Conservation (phyloP, 2,329 filamentous ascomycete species). For the Aureobasidium zeae region DNA sequence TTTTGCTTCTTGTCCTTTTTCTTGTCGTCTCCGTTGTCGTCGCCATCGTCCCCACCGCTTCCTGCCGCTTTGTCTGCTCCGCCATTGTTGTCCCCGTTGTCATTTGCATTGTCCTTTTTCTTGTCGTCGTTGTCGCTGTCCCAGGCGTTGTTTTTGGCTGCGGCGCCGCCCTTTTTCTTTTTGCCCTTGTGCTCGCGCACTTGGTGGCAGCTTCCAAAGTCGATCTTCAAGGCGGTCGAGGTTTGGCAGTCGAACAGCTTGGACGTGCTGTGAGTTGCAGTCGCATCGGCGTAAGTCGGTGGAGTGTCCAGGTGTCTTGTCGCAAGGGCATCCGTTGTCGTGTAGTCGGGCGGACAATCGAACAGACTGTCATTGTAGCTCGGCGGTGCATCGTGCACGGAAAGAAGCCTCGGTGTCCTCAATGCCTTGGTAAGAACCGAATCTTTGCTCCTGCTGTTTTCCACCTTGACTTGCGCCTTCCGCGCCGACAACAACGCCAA, state of each 20-base stretch:
- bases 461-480: no score
- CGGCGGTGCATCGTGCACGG: conserved; percentile 27
- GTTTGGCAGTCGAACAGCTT: neutral
- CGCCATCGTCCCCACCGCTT: conserved; percentile 25
- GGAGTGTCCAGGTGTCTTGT: neutral
- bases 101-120: conserved; percentile 36
- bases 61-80: conserved; percentile 28
- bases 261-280: no score
- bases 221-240: conserved; percentile 33
- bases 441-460: no score
- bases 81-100: conserved; percentile 28
- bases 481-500: conserved; percentile 10
- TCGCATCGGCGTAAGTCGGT: no score
- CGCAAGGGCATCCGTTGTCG: conserved; percentile 33
- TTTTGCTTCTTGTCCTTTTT: conserved; percentile 28
- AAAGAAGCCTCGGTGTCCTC: neutral
- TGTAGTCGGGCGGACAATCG: conserved; percentile 40
- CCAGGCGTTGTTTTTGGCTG: conserved; percentile 32
- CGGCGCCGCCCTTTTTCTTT: conserved; percentile 37
- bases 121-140: conserved; percentile 41
- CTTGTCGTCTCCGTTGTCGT: conserved; percentile 25
- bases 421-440: neutral
- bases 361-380: conserved; percentile 36
- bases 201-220: conserved; percentile 48
- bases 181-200: conserved; percentile 46